Conservation (phyloP, 2,329 filamentous ascomycete genomes). For the Verticillium albo-atrum region DNA sequence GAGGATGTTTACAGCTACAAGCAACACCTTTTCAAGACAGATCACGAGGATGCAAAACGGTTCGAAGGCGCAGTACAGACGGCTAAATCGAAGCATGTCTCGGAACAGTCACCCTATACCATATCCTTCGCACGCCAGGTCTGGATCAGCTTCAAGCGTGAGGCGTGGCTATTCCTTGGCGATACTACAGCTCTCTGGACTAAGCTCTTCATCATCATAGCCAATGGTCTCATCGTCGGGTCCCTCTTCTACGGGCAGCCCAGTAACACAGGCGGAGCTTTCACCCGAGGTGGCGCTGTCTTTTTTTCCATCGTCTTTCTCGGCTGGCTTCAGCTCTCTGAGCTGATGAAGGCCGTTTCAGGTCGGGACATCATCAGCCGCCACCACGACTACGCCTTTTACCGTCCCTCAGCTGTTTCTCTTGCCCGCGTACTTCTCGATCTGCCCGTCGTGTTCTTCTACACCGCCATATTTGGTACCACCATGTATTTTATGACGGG, state of each 20-base stretch:
- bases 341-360: conserved; percentile 72
- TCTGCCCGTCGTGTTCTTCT: conserved; percentile 57
- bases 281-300: conserved; percentile 38
- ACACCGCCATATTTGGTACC: conserved; percentile 64
- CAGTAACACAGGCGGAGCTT: too few relatives aligned
- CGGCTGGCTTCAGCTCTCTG: conserved; percentile 66
- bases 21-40: conserved; percentile 39
- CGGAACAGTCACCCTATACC: conserved; percentile 70
- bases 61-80: conserved; percentile 64
- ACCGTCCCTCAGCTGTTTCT: conserved; percentile 51
- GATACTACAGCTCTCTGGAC: conserved; percentile 65
- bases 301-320: conserved; percentile 53
- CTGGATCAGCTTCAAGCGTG: conserved; percentile 62
- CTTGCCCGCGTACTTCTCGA: conserved; percentile 55
- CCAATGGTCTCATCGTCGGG: conserved; percentile 69
- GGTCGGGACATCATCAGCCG: conserved; percentile 57
- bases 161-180: conserved; percentile 42
- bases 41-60: conserved; percentile 55
- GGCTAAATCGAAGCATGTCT: conserved; percentile 63
- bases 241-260: conserved; percentile 78
- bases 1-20: conserved; percentile 52
- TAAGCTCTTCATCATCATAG: conserved; percentile 74
- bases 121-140: conserved; percentile 72
- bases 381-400: conserved; percentile 45
- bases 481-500: conserved; percentile 76